These are phyloP conservation scores for Takashimella koratensis DNA, from an alignment of 1,284 basidiomycete genomes.

Conservation along the genomic window DNA sequence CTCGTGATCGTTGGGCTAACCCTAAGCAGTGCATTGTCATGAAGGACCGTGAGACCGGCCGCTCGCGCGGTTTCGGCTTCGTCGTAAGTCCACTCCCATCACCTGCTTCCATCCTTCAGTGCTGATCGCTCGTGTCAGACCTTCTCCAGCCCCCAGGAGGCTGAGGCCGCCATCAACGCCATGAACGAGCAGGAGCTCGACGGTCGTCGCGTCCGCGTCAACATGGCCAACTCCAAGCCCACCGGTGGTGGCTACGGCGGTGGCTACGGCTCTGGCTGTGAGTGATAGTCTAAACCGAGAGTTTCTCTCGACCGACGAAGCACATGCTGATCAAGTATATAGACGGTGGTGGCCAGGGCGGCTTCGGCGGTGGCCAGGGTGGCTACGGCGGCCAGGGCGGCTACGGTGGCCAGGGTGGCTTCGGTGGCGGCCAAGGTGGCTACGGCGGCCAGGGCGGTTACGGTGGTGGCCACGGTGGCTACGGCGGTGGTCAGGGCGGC, in stretches of 20 bases:
- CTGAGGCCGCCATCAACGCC: slow-evolving; percentile 68
- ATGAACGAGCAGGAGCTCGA: slow-evolving; percentile 93
- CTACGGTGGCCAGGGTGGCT: slow-evolving; percentile 33
- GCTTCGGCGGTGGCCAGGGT: slow-evolving; percentile 42
- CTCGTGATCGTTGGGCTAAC: neutral
- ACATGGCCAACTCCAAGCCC: slow-evolving; percentile 83
- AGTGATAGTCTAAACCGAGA: no score
- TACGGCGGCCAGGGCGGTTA: slow-evolving; percentile 47
- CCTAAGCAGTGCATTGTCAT: slow-evolving; percentile 77
- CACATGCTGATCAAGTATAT: neutral
- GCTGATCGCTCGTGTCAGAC: slow-evolving; percentile 50
- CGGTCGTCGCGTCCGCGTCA: slow-evolving; percentile 83
- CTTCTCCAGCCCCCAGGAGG: slow-evolving; percentile 62
- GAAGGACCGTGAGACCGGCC: slow-evolving; percentile 95
- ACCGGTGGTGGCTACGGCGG: slow-evolving; percentile 53
- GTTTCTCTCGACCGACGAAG: no score
- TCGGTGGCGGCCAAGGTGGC: slow-evolving; percentile 36
- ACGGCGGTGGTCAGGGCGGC: slow-evolving; percentile 46
- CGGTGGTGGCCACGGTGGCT: slow-evolving; percentile 45
- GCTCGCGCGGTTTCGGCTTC: slow-evolving; percentile 94
- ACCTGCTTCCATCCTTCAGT: neutral
- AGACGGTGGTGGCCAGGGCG: slow-evolving; percentile 13
- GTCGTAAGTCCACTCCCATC: slow-evolving; percentile 52
- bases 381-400: slow-evolving; percentile 40
- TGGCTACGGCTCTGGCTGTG: slow-evolving; percentile 46